Evolutionary conservation across 2,329 filamentous ascomycete genomes (phyloP), one percentile per base, ranked within the genome.

Genomic region (Botrytis squamosa): DNA sequence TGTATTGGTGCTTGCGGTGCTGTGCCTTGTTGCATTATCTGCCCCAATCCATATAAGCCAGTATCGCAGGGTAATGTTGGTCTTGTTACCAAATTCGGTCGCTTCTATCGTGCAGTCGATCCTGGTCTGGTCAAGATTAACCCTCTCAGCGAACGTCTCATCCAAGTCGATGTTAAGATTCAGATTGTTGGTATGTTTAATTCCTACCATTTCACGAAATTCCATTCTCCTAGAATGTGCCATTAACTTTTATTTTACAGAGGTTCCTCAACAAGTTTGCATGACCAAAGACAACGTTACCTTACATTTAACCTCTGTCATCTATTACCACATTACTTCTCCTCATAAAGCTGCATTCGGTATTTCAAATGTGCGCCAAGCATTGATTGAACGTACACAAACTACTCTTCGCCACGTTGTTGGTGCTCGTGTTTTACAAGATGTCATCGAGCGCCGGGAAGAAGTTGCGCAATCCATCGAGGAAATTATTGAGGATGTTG

Each of bases 221-320:
- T 29, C 3, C 5, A 29, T 40, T 29, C 16, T 60, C 20, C 42
- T 7, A 22, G 55, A 62, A 20, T 60, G 22, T 42, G 22, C 12
- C 29, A 49, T 16, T 72, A 25, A 72, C 33, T 68, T 68, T 70
- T 22, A 9, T 12, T 40, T 38, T 44, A 68, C 79, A 84, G 92
- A 99, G 86, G 96, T 99, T 38, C 95, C 95, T 29, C 91, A 95
- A 84, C 96, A 99, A 84, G 90, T 95, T 76, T 98, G 96, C 87
- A 99, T 99, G 95, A 99, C 96, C 83, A 98, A 98, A 86, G 96
- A 99, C 87, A 99, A 99, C 80, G 96, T 98, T 76, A 97, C 93
- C 64, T 88, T 99, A 60, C 91, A 95, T 80, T 88, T 99, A 78
- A 98, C 95, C 66, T 97, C 93, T 9, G 96, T 99, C 82, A 98